Evolutionary conservation across 441 rosid species (phyloP), one percentile per base, ranked within the genome.

Genomic region (Aquilaria agallochum): DNA sequence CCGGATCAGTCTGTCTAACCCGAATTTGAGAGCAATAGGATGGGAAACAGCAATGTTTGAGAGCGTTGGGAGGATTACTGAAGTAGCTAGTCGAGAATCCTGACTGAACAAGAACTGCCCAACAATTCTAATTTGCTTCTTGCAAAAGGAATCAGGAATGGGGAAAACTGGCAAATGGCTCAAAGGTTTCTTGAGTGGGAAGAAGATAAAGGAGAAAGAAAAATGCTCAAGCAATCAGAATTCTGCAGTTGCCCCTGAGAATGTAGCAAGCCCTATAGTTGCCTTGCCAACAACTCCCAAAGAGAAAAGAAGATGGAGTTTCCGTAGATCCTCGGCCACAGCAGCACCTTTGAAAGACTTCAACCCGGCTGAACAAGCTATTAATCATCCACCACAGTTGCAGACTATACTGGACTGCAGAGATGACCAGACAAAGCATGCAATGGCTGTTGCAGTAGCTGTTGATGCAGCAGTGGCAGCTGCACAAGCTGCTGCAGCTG

Each of bases 121-220:
- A 34, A 34, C 40, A 34, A 34, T 34, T 34, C 40, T 34, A 34
- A 34, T 6, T 34, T 34, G 5, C 40, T 34, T 34, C 40, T 34
- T 34, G 5, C 40, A 34, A 6, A 34, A 34, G 40, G 6, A 34
- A 34, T 34, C 59, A 59, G 60, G 60, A 68, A 86, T 94, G 97
- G 95, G 96, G 68, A 94, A 87, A 72, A 76, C 95, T 51, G 83
- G 97, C 14, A 90, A 88, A 69, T 94, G 98, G 98, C 74, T 94
- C 44, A 82, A 66, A 59, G 68, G 61, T 70, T 80, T 94, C 79
- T 79, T 89, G 75, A 78, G 74, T 9, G 89, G 96, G 42, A 90
- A 84, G 79, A 90, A 93, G 76, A 82, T 79, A 9, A 82, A 62
- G 79, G 75, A 78, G 31, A 73, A 73, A 27, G 71, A 58, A 44